Evolutionary conservation across 129 eudicot species (phyloP).

Genomic region (Lactuca saligna): DNA sequence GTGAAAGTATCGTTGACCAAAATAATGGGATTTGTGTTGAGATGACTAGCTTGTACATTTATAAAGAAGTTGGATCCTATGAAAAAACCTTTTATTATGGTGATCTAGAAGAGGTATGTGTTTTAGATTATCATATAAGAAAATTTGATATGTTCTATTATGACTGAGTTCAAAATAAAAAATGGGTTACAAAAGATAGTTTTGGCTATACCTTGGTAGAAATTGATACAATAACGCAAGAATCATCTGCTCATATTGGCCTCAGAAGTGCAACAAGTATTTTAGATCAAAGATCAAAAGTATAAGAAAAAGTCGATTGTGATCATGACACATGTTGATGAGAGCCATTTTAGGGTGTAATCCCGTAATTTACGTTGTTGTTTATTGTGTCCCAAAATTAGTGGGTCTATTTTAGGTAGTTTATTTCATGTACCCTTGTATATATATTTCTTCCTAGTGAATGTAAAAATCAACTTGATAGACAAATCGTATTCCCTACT

Average conservation of each 20-base stretch:
- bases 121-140: not conserved
- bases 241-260: no score
- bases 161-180: not conserved
- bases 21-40: not conserved
- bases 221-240: no score
- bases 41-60: not conserved
- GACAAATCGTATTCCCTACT: no score
- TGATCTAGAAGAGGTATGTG: not conserved
- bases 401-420: no score
- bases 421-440: no score
- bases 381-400: no score
- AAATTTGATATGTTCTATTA: not conserved
- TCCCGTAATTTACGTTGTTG: no score
- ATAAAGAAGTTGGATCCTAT: not conserved
- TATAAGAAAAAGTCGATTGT: not conserved
- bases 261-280: not conserved
- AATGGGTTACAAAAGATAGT: not conserved
- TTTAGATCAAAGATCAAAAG: not conserved
- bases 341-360: no score
- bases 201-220: not conserved
- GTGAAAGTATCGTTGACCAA: not conserved
- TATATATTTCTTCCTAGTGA: no score
- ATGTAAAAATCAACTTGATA: no score
- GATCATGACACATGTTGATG: not conserved
- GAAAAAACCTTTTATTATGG: not conserved